Base-by-base conservation (phyloP, 2,329 filamentous ascomycete species). In the Magnaporthiopsis rhizophila region DNA sequence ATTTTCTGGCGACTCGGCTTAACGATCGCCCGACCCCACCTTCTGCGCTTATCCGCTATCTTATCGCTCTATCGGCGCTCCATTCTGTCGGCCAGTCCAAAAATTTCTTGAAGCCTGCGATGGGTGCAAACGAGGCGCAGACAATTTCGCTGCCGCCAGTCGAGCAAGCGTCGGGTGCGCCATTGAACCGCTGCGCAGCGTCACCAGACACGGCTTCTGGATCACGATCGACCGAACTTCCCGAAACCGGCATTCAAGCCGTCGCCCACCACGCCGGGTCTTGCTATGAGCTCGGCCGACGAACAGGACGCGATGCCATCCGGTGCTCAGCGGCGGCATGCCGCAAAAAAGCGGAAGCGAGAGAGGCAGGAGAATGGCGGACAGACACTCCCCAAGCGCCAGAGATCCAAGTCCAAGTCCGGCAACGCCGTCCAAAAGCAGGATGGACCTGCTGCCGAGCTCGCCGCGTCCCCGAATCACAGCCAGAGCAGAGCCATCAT, bases 331-430 rank as follows among this genome's bases (percentile, higher is more conserved):
- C 45, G 3, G 45, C 45, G 24, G 18, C 18, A n/a, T 8, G 45
- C 45, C n/a, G 45, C 62, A n/a, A 32, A 73, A 63, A 74, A 73
- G 67, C 68, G 73, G 64, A 75, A 75, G 66, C 67, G 74, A 34
- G 71, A 72, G 24, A 74, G 71, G 65, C 68, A 69, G 65, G 73
- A 74, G 62, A 66, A 71, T 26, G 58, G 38, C 38, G 67, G 38
- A 62, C 66, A 36, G 60, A 66, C 58, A 65, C 67, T 50, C 34
- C 58, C 63, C 53, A 72, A 72, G 65, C 70, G 69, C 45, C 69
- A 68, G n/a, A 68, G 69, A 21, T 66, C 69, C 28, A 71, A 65
- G 62, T 65, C 69, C 21, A 65, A 65, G 59, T 64, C 68, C 9
- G 67, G 50, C 1, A 11, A 30, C 2, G 36, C 21, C 53, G 62